Evolutionary conservation across 2,329 filamentous ascomycete genomes (phyloP).

Genomic region (Blastomyces emzantsi): DNA sequence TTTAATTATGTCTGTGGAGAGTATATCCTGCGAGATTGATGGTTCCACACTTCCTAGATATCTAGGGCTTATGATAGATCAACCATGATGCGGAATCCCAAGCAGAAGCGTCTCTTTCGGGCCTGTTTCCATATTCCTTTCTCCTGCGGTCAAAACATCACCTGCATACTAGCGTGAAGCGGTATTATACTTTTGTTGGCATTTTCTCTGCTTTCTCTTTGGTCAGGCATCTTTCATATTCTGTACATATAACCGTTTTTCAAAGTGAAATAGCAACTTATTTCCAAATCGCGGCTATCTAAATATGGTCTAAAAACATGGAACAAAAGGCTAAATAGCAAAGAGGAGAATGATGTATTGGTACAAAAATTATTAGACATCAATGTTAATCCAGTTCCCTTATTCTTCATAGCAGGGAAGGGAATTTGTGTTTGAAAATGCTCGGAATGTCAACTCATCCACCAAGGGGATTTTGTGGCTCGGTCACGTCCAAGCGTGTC

Average conservation of each 20-base stretch:
- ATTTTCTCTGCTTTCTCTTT: background rate
- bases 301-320: background rate
- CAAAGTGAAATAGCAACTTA: background rate
- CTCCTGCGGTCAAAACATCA: background rate
- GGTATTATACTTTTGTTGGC: background rate
- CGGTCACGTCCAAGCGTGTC: background rate
- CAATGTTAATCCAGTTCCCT: background rate
- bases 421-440: background rate
- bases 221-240: background rate
- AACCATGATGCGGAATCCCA: background rate
- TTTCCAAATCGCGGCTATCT: background rate
- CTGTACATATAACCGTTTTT: background rate
- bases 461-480: background rate
- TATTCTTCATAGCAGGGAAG: constrained; percentile 6
- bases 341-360: background rate
- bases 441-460: background rate
- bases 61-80: background rate
- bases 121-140: background rate
- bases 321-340: background rate
- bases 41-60: background rate
- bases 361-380: background rate
- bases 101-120: background rate
- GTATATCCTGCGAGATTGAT: background rate
- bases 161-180: background rate
- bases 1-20: background rate